A percentile compares a stretch with the other conserved stretches of the same genome.
These are phyloP conservation scores for Chimonanthus salicifolius DNA, from an alignment of 164 flowering plant species.

Conservation along the genomic window DNA sequence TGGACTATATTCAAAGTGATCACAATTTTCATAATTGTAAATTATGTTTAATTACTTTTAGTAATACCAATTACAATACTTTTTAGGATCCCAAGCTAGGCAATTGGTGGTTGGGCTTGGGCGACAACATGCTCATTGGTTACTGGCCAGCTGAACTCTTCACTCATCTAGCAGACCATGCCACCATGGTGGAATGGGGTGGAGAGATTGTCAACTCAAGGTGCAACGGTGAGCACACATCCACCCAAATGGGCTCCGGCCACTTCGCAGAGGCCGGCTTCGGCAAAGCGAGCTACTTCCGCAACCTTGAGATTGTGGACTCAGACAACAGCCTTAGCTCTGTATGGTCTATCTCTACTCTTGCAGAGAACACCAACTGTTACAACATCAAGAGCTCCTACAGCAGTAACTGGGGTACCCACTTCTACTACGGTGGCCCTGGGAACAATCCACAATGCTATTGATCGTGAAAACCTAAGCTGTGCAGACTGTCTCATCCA, in stretches of 20 bases:
- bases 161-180: conserved; percentile 61
- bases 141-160: conserved; percentile 79
- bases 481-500: background rate
- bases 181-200: conserved; percentile 83
- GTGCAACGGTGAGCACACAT: conserved; percentile 51
- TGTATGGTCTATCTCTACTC: conserved; percentile 44
- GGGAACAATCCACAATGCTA: conserved; percentile 69
- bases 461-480: conserved; percentile 11
- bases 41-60: too few relatives aligned
- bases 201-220: conserved; percentile 72
- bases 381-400: conserved; percentile 72
- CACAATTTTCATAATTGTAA: too few relatives aligned
- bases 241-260: conserved; percentile 83
- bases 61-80: background rate
- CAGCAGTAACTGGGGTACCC: conserved; percentile 74
- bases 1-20: background rate
- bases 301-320: conserved; percentile 88
- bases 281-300: conserved; percentile 72
- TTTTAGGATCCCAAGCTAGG: conserved; percentile 71
- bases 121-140: conserved; percentile 56
- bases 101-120: conserved; percentile 78
- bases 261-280: conserved; percentile 79
- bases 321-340: conserved; percentile 79
- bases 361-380: conserved; percentile 90
- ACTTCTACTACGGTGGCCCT: conserved; percentile 98